Percentiles rank a stretch among this genome's conserved stretches.
phyloP scores from a whole-genome alignment of 2,329 filamentous ascomycete species.

The Ampelomyces quisqualis region DNA sequence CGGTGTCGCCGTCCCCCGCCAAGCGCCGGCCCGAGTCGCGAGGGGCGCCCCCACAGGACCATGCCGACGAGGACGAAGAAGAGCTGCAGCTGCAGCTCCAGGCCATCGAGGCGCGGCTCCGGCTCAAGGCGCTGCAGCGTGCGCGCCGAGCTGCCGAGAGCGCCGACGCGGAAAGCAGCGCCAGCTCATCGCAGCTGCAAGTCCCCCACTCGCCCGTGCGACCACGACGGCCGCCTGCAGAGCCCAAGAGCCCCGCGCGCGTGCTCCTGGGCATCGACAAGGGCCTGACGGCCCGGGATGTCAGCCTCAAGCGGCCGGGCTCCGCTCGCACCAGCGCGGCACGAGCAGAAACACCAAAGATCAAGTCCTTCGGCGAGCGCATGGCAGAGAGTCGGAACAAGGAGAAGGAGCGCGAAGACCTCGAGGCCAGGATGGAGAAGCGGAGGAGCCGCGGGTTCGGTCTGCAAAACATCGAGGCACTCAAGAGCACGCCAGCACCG shows the following conservation, averaged over 20 bases:
- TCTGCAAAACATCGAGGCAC: constrained; percentile 29
- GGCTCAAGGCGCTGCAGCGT: constrained; percentile 78
- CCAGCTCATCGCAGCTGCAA: constrained; percentile 54
- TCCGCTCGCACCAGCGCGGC: constrained; percentile 48
- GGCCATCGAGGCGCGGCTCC: constrained; percentile 84
- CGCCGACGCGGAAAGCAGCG: constrained; percentile 22
- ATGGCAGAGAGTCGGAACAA: constrained; percentile 65
- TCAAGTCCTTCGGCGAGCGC: constrained; percentile 78
- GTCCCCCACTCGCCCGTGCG: constrained; percentile 73
- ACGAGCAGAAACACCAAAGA: constrained; percentile 24
- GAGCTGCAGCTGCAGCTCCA: constrained; percentile 81
- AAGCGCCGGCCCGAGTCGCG: constrained; percentile 36
- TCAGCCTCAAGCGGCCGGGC: constrained; percentile 70
- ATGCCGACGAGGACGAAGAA: constrained; percentile 82
- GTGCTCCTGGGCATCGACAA: constrained; percentile 87
- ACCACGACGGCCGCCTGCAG: constrained; percentile 48
- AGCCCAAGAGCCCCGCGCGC: constrained; percentile 74
- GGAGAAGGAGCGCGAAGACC: constrained; percentile 48
- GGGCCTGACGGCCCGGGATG: constrained; percentile 73
- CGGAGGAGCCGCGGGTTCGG: constrained; percentile 47
- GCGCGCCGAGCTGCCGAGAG: constrained; percentile 46
- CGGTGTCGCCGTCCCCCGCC: constrained; percentile 60
- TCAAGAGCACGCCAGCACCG: constrained; percentile 26
- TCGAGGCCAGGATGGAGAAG: constrained; percentile 47
- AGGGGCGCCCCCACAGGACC: constrained; percentile 13